Evolutionary conservation across 202 grass and related monocot genomes (phyloP), one percentile per base, ranked within the genome.

Genomic region (Elaeis oleifera): DNA sequence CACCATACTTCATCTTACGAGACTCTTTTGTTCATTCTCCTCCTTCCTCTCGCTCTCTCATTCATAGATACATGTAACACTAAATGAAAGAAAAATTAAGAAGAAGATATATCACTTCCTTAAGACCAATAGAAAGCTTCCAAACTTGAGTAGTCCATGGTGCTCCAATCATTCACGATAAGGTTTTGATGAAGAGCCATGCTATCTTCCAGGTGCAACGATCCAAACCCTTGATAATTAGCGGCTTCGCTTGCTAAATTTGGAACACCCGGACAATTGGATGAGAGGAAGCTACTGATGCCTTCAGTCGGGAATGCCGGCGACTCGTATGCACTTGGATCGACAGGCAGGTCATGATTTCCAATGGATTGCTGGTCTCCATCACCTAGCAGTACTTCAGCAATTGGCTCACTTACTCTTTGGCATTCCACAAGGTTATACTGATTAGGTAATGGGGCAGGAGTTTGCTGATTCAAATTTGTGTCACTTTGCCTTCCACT

Each of bases 51-150:
- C 13, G 1, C 59, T 56, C 29, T 58, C 67, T 70, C 53, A 44
- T 53, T 70, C 26, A 44, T 44, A 14, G 8, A 44, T 44, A 44
- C n/a, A n/a, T 44, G 36, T 11, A 39, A 39, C 11, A 13, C 36
- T 13, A 74, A 67, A 70, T 67, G 56, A 52, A 74, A 85, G 56
- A 85, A 74, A 56, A 63, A 6, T 21, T 29, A 44, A 44, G 9
- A 11, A 44, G 36, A 44, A 44, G 36, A 44, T 11, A 44, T 14
- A 44, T 44, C 36, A 44, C 53, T 49, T 66, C 16, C 50, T 87
- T 73, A 95, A 53, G 78, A 83, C 70, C 81, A 80, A 77, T 90
- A 95, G 31, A 95, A 62, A 67, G 86, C 78, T 70, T 95, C 90
- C 64, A 87, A 55, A 66, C 63, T 84, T 60, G 80, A 72, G 84